phyloP scores from a whole-genome alignment of 2,329 filamentous ascomycete genomes.

The Xylariaceae sp. region DNA sequence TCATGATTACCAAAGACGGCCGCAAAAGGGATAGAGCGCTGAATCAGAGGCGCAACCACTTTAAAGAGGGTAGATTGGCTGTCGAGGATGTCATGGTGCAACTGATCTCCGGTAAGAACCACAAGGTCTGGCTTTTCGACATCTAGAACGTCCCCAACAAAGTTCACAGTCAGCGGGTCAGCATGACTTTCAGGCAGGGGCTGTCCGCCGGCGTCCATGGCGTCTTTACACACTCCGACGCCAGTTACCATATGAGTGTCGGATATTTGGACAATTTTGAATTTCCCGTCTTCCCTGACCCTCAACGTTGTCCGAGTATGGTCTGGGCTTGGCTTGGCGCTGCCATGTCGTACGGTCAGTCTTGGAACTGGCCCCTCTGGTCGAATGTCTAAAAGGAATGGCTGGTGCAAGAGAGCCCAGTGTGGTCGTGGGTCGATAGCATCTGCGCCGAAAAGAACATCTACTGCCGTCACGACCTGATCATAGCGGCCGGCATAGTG shows the following conservation, averaged over 20 bases:
- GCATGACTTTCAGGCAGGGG: constrained; percentile 48
- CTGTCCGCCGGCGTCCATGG: constrained; percentile 44
- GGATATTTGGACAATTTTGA: constrained; percentile 76
- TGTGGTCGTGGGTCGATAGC: constrained; percentile 43
- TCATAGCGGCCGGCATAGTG: too few species aligned
- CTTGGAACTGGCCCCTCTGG: constrained; percentile 44
- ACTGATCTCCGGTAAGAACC: constrained; percentile 73
- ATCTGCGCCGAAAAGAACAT: constrained; percentile 67
- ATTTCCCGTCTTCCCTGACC: constrained; percentile 71
- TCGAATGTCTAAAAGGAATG: constrained; percentile 45
- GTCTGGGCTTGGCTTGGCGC: too few species aligned
- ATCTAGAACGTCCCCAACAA: constrained; percentile 69
- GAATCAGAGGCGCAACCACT: constrained; percentile 68
- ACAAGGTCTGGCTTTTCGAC: constrained; percentile 68
- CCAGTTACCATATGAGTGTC: constrained; percentile 44
- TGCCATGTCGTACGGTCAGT: too few species aligned
- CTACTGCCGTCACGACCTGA: constrained; percentile 66
- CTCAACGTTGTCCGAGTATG: constrained; percentile 51
- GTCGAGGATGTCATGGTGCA: constrained; percentile 48
- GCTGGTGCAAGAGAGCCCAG: constrained; percentile 43
- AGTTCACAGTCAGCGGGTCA: constrained; percentile 69
- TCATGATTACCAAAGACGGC: constrained; percentile 79
- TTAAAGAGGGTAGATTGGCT: constrained; percentile 57
- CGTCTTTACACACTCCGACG: constrained; percentile 41
- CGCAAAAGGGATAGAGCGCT: constrained; percentile 72